phyloP scores from a whole-genome alignment of 495 filamentous ascomycete species.

The Aspergillus leporis region DNA sequence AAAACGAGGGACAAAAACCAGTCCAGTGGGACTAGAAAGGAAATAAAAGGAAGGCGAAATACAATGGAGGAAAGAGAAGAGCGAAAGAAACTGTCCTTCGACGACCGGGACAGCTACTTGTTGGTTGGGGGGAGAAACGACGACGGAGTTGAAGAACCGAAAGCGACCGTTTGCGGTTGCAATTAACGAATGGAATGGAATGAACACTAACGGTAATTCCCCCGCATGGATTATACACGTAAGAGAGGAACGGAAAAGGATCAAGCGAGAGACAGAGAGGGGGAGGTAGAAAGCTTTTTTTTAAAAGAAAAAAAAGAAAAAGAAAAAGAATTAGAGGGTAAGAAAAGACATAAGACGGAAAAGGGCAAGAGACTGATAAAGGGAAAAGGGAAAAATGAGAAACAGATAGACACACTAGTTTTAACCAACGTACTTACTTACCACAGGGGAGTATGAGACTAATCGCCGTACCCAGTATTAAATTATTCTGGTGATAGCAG shows the following conservation, averaged over 20 bases:
- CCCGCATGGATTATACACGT: constrained; percentile 20
- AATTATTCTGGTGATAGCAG: constrained; percentile 1
- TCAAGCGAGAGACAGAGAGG: constrained; percentile 11
- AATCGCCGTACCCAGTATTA: not conserved
- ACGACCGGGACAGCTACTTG: not conserved
- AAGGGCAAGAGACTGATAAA: constrained; percentile 1
- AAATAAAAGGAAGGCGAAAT: not conserved
- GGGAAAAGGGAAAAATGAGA: constrained; percentile 6
- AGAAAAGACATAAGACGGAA: constrained; percentile 9
- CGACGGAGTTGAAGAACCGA: constrained; percentile 14
- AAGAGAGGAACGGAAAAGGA: constrained; percentile 7
- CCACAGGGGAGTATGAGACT: not conserved
- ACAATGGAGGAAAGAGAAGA: not conserved
- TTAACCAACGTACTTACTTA: not conserved
- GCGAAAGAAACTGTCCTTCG: not conserved
- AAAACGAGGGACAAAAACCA: constrained; percentile 7
- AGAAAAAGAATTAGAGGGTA: constrained; percentile 4
- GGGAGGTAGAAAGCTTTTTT: constrained; percentile 7
- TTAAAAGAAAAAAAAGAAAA: constrained; percentile 7
- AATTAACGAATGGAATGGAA: constrained; percentile 27
- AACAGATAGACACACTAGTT: constrained; percentile 1
- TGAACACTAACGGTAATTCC: constrained; percentile 10
- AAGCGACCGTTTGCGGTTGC: constrained; percentile 44
- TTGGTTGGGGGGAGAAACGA: not conserved
- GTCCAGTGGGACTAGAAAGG: not conserved